Evolutionary conservation across 108 stramenopile genomes (phyloP).

Genomic region (Chaetoceros tenuissimus): DNA sequence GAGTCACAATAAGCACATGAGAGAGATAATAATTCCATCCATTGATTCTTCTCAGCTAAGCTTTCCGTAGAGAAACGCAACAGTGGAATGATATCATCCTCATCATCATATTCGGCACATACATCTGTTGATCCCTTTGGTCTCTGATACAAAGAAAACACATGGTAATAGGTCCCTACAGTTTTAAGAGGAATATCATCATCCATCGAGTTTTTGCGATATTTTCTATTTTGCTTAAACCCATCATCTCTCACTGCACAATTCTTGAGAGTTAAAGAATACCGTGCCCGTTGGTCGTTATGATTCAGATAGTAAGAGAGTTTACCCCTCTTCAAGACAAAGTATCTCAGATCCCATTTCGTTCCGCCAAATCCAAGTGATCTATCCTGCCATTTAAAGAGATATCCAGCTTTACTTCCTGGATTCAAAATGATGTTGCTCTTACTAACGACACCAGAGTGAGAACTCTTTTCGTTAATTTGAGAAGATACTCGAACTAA

Average conservation of each 20-base stretch:
- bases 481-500: neutral
- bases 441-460: neutral
- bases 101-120: conserved; percentile 24
- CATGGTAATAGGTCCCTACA: conserved; percentile 65
- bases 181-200: conserved; percentile 9
- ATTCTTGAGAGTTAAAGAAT: conserved; percentile 50
- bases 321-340: conserved; percentile 45
- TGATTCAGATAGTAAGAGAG: conserved; percentile 55
- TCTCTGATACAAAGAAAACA: conserved; percentile 65
- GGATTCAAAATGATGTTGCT: neutral
- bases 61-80: conserved; percentile 67
- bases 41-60: conserved; percentile 55
- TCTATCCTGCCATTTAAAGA: conserved; percentile 79
- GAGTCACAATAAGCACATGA: conserved; percentile 69
- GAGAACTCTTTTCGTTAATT: neutral
- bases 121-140: conserved; percentile 14
- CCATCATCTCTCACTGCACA: conserved; percentile 83
- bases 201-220: conserved; percentile 10
- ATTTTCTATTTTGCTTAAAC: conserved; percentile 45
- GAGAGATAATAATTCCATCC: conserved; percentile 65
- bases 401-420: conserved; percentile 33
- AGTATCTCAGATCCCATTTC: conserved; percentile 72
- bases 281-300: conserved; percentile 44
- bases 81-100: conserved; percentile 51
- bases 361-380: conserved; percentile 73